A percentile compares a stretch with the other conserved stretches of the same genome.
phyloP scores from a whole-genome alignment of 2,329 filamentous ascomycete genomes.

The Cladosporium cucumerinum region DNA sequence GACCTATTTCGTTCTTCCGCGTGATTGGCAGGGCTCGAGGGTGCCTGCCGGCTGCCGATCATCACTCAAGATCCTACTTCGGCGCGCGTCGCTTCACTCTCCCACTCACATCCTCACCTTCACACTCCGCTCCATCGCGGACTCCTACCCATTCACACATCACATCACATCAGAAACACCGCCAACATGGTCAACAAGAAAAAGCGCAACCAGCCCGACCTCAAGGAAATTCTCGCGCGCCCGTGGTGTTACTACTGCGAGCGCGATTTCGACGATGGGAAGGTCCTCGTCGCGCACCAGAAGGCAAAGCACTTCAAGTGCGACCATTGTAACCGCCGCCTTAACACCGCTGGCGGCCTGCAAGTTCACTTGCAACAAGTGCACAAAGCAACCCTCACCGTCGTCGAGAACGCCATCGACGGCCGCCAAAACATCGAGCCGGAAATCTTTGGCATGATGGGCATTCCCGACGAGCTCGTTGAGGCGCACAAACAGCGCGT shows the following conservation, averaged over 20 bases:
- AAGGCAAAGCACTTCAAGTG: slow-evolving; percentile 99
- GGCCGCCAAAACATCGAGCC: slow-evolving; percentile 82
- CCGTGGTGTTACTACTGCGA: slow-evolving; percentile 99
- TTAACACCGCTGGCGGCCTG: slow-evolving; percentile 94
- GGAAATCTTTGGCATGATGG: slow-evolving; percentile 98
- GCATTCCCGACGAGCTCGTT: slow-evolving; percentile 81
- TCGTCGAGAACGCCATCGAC: slow-evolving; percentile 87
- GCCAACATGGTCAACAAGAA: slow-evolving; percentile 2
- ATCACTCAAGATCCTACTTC: not conserved
- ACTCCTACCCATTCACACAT: not conserved
- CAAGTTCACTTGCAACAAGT: slow-evolving; percentile 98
- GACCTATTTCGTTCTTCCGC: not conserved
- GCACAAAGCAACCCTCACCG: slow-evolving; percentile 85
- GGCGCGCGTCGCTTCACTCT: not conserved
- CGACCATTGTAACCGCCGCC: slow-evolving; percentile 77
- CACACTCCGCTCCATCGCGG: not conserved
- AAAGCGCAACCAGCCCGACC: slow-evolving; percentile 59
- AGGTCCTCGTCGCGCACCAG: slow-evolving; percentile 94
- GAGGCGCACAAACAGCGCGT: slow-evolving; percentile 84
- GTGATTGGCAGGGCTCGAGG: not conserved
- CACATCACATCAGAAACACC: not conserved
- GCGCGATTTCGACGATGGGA: slow-evolving; percentile 94
- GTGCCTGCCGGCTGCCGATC: not conserved
- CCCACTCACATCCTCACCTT: not conserved
- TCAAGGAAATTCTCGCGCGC: slow-evolving; percentile 82